Base-by-base conservation (phyloP, 1,284 basidiomycete species). In the Chondrostereum purpureum region DNA sequence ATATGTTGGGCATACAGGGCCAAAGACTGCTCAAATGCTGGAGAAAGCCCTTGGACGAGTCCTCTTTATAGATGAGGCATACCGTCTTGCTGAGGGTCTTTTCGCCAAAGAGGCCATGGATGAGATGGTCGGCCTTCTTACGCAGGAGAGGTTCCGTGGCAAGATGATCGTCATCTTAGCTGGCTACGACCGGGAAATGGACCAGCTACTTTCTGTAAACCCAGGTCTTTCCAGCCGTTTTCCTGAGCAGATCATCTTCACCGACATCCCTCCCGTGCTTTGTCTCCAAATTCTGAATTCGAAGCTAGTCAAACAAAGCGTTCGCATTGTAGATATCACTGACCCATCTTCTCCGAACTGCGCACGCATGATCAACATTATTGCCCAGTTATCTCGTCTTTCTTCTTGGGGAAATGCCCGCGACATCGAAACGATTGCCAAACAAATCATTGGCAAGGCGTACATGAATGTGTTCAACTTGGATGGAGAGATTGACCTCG, bases 101-200 rank as follows among this genome's bases (percentile, higher is more conserved):
- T 84, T 80, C 49, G 78, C 78, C 0, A 69, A 81, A 51, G 81
- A 83, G 55, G 81, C 82, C 1, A 70, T 82, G 39, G 81, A 84
- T 52, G 80, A 84, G 51, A 55, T 84, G 13, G 82, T 84, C 14
- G 71, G 72, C 5, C 53, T 80, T 20, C 63, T 84, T 48, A 84
- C 82, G 0, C 62, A 80, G 34, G 71, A 77, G 11, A 63, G 58
- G 18, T 84, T 70, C 64, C 67, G 66, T 51, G 63, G 66, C 17
- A 83, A 80, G 55, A 59, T 84, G 17, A 65, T 84, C 38, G 76
- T 84, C 54, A 75, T 84, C 44, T 66, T 84, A 10, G 82, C 81
- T 24, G 81, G 82, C 0, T 84, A 84, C 51, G 78, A 82, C 49
- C 54, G 74, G 5, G 77, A 84, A 37, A 84, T 84, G 67, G 80